Evolutionary conservation across 495 filamentous ascomycete genomes (phyloP).

Genomic region (Penicillium cataractarum): DNA sequence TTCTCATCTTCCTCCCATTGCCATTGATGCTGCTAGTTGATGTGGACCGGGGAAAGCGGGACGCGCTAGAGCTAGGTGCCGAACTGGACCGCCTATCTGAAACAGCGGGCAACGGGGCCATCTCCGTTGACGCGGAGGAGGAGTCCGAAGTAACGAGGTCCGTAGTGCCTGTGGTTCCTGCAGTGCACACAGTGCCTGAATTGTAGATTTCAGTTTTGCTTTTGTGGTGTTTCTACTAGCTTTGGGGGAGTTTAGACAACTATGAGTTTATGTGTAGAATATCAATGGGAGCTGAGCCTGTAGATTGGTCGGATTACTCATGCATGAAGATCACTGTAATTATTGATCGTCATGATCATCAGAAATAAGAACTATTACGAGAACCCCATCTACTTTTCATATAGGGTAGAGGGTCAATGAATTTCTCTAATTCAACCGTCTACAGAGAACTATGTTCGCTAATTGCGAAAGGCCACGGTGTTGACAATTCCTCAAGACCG

Average conservation of each 20-base stretch:
- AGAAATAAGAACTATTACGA: neutral
- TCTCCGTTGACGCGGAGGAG: constrained; percentile 16
- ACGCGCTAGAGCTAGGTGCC: constrained; percentile 71
- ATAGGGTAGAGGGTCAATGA: neutral
- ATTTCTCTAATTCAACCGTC: neutral
- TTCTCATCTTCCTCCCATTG: constrained; percentile 78
- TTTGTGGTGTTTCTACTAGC: neutral
- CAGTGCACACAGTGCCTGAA: neutral
- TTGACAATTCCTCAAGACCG: neutral
- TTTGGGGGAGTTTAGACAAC: neutral
- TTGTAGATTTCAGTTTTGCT: neutral
- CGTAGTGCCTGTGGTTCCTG: neutral
- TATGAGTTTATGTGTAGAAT: neutral
- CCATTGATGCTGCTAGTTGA: constrained; percentile 84
- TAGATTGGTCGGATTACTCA: neutral
- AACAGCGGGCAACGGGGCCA: constrained; percentile 29
- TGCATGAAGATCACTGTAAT: constrained; percentile 4
- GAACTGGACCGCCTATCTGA: constrained; percentile 56
- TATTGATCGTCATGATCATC: constrained; percentile 1
- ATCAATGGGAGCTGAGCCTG: neutral
- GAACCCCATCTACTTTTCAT: neutral
- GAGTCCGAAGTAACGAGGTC: neutral
- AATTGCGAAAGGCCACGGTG: constrained; percentile 2
- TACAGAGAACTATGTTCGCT: neutral
- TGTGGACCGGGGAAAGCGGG: constrained; percentile 83